phyloP scores from a whole-genome alignment of 331 rosid species.

The Saraca asoca region DNA sequence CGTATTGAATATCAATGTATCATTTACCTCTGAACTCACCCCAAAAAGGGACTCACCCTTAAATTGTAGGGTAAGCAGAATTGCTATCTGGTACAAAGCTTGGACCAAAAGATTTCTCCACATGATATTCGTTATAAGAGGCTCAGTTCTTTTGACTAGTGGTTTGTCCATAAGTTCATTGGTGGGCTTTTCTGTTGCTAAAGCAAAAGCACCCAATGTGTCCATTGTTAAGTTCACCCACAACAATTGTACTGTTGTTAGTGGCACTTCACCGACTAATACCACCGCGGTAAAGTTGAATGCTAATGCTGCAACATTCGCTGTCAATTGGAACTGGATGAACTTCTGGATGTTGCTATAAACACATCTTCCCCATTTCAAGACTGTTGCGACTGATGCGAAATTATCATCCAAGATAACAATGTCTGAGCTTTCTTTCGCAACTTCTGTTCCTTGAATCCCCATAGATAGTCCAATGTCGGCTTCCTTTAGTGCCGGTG shows the following conservation, averaged over 20 bases:
- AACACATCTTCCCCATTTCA: slow-evolving; percentile 87
- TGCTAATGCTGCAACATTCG: slow-evolving; percentile 83
- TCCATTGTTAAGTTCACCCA: slow-evolving; percentile 96
- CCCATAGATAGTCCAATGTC: slow-evolving; percentile 94
- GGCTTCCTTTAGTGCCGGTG: slow-evolving; percentile 86
- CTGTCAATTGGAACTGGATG: slow-evolving; percentile 83
- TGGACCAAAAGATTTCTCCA: slow-evolving; percentile 76
- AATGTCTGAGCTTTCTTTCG: slow-evolving; percentile 83
- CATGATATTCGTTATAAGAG: slow-evolving; percentile 74
- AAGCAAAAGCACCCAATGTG: slow-evolving; percentile 81
- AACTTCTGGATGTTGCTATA: slow-evolving; percentile 88
- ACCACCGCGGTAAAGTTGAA: slow-evolving; percentile 87
- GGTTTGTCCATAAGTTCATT: slow-evolving; percentile 66
- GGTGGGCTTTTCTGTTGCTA: slow-evolving; percentile 83
- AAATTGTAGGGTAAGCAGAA: slow-evolving; percentile 52
- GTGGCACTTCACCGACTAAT: slow-evolving; percentile 79
- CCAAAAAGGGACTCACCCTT: slow-evolving; percentile 55
- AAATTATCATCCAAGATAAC: slow-evolving; percentile 82
- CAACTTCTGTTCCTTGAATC: slow-evolving; percentile 87
- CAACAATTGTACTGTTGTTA: slow-evolving; percentile 80
- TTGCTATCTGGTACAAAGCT: slow-evolving; percentile 56
- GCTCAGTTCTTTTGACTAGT: slow-evolving; percentile 78
- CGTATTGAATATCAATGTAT: slow-evolving; percentile 66
- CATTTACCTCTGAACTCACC: slow-evolving; percentile 49
- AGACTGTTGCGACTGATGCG: slow-evolving; percentile 71